Percentiles rank a stretch among this genome's conserved stretches.
Conservation (phyloP, 225 moss, liverwort and hornwort species). For the Pleurozium schreberi region DNA sequence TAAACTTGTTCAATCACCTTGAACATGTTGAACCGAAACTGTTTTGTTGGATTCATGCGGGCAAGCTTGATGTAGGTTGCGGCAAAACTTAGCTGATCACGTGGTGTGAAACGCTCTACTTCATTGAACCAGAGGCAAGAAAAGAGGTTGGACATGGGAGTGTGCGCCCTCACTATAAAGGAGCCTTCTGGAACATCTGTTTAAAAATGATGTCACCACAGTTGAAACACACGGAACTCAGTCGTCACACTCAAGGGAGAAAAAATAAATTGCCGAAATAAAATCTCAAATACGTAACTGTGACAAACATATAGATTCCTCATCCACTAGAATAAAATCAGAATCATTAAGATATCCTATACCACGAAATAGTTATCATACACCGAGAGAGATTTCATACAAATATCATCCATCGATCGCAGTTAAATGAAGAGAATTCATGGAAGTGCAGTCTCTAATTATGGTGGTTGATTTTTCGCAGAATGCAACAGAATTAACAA, state of each 20-base stretch:
- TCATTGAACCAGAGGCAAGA: constrained; percentile 99
- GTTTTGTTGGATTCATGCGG: constrained; percentile 51
- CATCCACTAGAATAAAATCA: background rate
- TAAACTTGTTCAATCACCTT: constrained; percentile 22
- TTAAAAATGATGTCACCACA: background rate
- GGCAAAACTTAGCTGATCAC: constrained; percentile 94
- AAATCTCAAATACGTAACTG: background rate
- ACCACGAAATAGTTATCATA: background rate
- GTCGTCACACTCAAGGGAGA: background rate
- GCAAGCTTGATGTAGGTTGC: constrained; percentile 84
- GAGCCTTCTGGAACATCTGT: constrained; percentile 94
- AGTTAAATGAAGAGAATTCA: background rate
- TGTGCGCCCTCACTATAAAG: constrained; percentile 87
- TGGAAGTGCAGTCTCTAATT: background rate
- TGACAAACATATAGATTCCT: background rate
- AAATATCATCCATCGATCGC: background rate
- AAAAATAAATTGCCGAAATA: background rate
- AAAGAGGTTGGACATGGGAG: constrained; percentile 88
- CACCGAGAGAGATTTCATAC: background rate
- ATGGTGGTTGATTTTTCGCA: background rate
- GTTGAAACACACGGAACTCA: background rate
- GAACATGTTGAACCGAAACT: constrained; percentile 77
- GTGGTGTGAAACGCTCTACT: constrained; percentile 87
- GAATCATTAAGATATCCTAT: background rate
- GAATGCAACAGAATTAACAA: background rate